Evolutionary conservation across 2,329 filamentous ascomycete species (phyloP), one percentile per base, ranked within the genome.

Genomic region (Pseudocercospora fuligena): DNA sequence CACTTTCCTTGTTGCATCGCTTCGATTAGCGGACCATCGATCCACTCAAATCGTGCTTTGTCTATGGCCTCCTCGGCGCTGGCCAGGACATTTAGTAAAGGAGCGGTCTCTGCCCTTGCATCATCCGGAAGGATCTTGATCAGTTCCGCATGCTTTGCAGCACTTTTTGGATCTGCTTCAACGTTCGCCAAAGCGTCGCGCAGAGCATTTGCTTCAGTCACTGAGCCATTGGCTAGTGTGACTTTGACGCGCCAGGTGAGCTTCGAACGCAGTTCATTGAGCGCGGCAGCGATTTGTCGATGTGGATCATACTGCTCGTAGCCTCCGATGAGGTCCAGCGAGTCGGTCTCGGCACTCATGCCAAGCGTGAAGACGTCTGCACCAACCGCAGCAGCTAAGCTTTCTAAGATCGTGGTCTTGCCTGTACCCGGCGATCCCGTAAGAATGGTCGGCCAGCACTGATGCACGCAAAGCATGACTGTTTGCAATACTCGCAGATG

Each of bases 241-340:
- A 57, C 16, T 43, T 73, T 74, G 57, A 53, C 58, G 36, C 67
- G 23, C 4, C 47, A 27, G 25, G 71, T 57, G 11, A 69, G 31
- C 19, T 60, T 49, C 11, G 36, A 53, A 16, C 67, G 69, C 51
- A 75, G 59, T n/a, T 69, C 43, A 12, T 65, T 64, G 8, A 74
- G 56, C 47, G 69, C 67, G 27, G 70, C 65, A 9, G 68, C 36
- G 8, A 40, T 58, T 53, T 72, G 67, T 63, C 94, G 87, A 60
- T 91, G 85, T 23, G 92, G 89, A 76, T 99, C 95, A 19, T 92
- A 89, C 79, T 99, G 95, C 78, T 99, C 95, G 76, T 97, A 99
- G 0, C 95, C 95, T 74, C 95, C 95, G 64, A 99, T 92, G 64
- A 99, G 87, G 79, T 99, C 95, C 89, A 97, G 97, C 0, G 94